Evolutionary conservation across 805 yeast species (phyloP).

Genomic region (Ogataea trehaloabstinens): DNA sequence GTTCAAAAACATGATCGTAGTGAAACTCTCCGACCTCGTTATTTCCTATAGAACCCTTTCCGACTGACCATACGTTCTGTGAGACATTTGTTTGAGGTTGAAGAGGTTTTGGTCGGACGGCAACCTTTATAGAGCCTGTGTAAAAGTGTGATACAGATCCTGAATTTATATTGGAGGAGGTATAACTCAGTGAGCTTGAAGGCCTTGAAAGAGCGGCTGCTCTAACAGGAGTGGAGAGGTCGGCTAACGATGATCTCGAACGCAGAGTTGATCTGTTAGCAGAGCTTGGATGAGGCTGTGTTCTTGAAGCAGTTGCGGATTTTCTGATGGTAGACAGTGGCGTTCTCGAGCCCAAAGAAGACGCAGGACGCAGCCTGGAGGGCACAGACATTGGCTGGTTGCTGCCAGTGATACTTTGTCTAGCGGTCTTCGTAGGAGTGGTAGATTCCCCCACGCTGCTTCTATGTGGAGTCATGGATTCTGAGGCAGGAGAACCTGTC

Average conservation of each 20-base stretch:
- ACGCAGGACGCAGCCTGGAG: slow-evolving; percentile 13
- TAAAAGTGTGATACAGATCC: slow-evolving; percentile 31
- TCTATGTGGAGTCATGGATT: slow-evolving; percentile 1
- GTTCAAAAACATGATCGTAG: slow-evolving; percentile 78
- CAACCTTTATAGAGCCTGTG: slow-evolving; percentile 71
- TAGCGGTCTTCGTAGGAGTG: slow-evolving; percentile 11
- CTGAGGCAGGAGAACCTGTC: slow-evolving; percentile 9
- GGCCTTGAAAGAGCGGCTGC: slow-evolving; percentile 14
- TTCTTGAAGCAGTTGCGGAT: slow-evolving; percentile 18
- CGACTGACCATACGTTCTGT: slow-evolving; percentile 43
- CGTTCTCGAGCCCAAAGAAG: slow-evolving; percentile 17
- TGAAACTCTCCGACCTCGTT: slow-evolving; percentile 60
- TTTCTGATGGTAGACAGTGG: slow-evolving; percentile 19
- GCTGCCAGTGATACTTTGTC: slow-evolving; percentile 10
- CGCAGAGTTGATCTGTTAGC: slow-evolving; percentile 11
- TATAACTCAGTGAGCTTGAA: slow-evolving; percentile 19
- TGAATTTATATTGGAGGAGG: slow-evolving; percentile 3
- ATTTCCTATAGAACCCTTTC: slow-evolving; percentile 41
- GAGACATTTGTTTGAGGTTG: slow-evolving; percentile 11
- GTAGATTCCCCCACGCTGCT: slow-evolving; percentile 4
- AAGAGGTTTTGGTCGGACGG: slow-evolving; percentile 74
- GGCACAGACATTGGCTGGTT: slow-evolving; percentile 14
- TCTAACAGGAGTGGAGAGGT: slow-evolving; percentile 19
- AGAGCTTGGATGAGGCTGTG: slow-evolving; percentile 3
- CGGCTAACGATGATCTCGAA: slow-evolving; percentile 22